Percentiles rank a stretch among this genome's conserved stretches.
These are phyloP conservation scores for Puccinia brachypodii DNA, from an alignment of 1,284 basidiomycete genomes.

Conservation along the genomic window DNA sequence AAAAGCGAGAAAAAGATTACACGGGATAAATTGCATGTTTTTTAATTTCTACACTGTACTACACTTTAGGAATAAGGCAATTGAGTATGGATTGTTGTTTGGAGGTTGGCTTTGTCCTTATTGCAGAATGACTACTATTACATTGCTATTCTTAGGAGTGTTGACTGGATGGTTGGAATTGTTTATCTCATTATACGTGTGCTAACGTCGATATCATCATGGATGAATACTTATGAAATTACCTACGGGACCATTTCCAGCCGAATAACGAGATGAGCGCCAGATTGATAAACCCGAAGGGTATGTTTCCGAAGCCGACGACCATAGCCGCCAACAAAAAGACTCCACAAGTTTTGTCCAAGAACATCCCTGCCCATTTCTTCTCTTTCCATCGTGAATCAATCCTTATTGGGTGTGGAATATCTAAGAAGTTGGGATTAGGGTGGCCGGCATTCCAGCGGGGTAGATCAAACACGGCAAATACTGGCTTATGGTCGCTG, in stretches of 20 bases:
- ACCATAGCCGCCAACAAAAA: slow-evolving; percentile 71
- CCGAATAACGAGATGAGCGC: neutral
- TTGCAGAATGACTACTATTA: too few relatives aligned
- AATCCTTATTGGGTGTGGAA: slow-evolving; percentile 47
- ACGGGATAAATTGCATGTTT: too few relatives aligned
- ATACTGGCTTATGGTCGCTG: slow-evolving; percentile 57
- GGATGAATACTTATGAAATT: neutral
- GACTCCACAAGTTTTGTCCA: slow-evolving; percentile 73
- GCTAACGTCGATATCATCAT: too few relatives aligned
- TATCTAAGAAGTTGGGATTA: slow-evolving; percentile 60
- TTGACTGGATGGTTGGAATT: too few relatives aligned
- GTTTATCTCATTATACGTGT: too few relatives aligned
- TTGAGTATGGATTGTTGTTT: too few relatives aligned
- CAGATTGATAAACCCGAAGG: slow-evolving; percentile 48
- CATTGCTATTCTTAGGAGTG: too few relatives aligned
- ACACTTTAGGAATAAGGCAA: too few relatives aligned
- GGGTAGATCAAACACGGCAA: slow-evolving; percentile 55
- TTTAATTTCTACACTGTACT: too few relatives aligned
- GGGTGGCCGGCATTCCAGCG: neutral
- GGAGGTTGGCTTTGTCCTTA: too few relatives aligned
- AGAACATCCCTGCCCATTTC: slow-evolving; percentile 64
- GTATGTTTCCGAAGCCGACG: slow-evolving; percentile 70
- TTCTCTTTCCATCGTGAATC: slow-evolving; percentile 62
- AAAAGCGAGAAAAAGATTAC: too few relatives aligned
- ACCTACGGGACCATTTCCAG: neutral